These are phyloP conservation scores for Tricholoma hemisulphureum DNA, from an alignment of 768 basidiomycete genomes.

Conservation along the genomic window DNA sequence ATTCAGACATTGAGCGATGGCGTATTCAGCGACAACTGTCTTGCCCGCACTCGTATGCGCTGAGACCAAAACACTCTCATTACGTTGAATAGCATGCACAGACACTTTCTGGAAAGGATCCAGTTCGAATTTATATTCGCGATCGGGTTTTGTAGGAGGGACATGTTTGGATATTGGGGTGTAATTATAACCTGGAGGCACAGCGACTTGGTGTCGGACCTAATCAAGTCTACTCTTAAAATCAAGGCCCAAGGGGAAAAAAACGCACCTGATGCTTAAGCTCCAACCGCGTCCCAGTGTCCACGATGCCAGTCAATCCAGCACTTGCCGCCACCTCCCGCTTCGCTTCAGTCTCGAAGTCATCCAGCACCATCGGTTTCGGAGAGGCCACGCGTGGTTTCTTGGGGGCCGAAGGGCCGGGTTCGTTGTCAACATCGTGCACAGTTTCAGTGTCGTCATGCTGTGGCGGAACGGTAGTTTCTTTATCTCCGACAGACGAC, in stretches of 20 bases:
- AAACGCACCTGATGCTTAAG: conserved; percentile 72
- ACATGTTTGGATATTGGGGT: conserved; percentile 86
- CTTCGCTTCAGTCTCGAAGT: conserved; percentile 92
- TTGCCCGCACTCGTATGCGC: conserved; percentile 99
- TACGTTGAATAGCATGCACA: conserved; percentile 91
- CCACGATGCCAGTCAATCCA: conserved; percentile 75
- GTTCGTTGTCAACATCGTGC: conserved; percentile 30
- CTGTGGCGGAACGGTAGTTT: not conserved
- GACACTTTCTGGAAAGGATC: conserved; percentile 98
- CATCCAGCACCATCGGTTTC: conserved; percentile 81
- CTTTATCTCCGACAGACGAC: not conserved
- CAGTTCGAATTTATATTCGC: conserved; percentile 92
- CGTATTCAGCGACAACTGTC: conserved; percentile 99
- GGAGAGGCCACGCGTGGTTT: conserved; percentile 60
- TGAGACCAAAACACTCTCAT: conserved; percentile 96
- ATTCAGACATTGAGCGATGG: conserved; percentile 93
- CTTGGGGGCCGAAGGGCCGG: conserved; percentile 49
- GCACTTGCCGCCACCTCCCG: conserved; percentile 88
- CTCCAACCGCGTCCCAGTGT: conserved; percentile 68
- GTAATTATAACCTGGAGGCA: conserved; percentile 91
- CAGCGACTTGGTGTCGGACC: conserved; percentile 96
- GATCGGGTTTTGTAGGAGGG: conserved; percentile 86
- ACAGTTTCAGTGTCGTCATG: not conserved
- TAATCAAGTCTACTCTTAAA: conserved; percentile 26
- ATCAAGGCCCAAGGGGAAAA: conserved; percentile 1